Percentiles rank a stretch among this genome's conserved stretches.
These are phyloP conservation scores for Peronospora farinosa DNA, from an alignment of 352 stramenopile genomes.

Conservation along the genomic window DNA sequence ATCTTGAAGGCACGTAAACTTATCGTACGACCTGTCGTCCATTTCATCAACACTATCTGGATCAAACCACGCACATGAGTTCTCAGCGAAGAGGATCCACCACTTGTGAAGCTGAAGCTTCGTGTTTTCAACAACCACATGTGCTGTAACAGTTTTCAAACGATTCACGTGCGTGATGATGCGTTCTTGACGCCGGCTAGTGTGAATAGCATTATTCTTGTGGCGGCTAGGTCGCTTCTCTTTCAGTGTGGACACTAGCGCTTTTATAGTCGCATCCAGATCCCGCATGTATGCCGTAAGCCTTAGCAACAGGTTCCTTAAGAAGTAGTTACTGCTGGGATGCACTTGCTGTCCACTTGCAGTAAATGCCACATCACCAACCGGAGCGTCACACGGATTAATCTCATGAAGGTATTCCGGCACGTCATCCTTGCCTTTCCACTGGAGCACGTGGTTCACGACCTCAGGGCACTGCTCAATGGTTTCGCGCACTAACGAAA, in stretches of 20 bases:
- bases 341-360: constrained; percentile 1
- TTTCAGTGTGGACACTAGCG: constrained; percentile 18
- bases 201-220: constrained; percentile 8
- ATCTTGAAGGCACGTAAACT: constrained; percentile 78
- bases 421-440: constrained; percentile 63
- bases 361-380: neutral
- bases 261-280: constrained; percentile 22
- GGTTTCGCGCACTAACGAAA: constrained; percentile 67
- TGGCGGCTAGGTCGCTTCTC: constrained; percentile 13
- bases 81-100: constrained; percentile 57
- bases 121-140: constrained; percentile 49
- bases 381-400: constrained; percentile 11
- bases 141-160: constrained; percentile 44
- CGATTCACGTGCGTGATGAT: constrained; percentile 46
- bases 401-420: constrained; percentile 40
- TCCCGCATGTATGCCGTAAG: constrained; percentile 24
- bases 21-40: constrained; percentile 63
- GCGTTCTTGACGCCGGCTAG: constrained; percentile 13
- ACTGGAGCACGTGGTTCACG: constrained; percentile 71
- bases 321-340: constrained; percentile 25
- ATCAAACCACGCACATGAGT: constrained; percentile 62
- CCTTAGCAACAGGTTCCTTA: constrained; percentile 23
- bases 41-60: constrained; percentile 37
- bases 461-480: constrained; percentile 73
- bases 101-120: constrained; percentile 76